These are phyloP conservation scores for Naegleria gruberi DNA, from an alignment of 208 protist genomes.

Conservation along the genomic window DNA sequence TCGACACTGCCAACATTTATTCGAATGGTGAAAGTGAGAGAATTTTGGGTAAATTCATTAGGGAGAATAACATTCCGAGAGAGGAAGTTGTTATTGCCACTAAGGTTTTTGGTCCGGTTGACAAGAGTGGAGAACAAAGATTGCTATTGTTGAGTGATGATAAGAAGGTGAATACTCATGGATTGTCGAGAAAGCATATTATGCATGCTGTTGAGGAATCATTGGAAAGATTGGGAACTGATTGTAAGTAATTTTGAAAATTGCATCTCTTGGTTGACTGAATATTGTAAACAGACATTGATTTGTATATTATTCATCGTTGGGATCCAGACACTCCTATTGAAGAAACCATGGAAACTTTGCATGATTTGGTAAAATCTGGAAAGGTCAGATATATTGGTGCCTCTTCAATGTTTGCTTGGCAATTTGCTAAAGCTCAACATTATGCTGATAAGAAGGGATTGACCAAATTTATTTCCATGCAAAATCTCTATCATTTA, in stretches of 20 bases:
- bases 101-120: background rate
- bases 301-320: constrained; percentile 14
- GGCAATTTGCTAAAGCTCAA: constrained; percentile 17
- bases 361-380: background rate
- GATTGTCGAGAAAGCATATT: background rate
- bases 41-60: background rate
- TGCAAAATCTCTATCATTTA: background rate
- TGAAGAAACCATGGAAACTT: background rate
- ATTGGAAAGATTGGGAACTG: background rate
- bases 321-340: constrained; percentile 9
- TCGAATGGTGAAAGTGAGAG: background rate
- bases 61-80: background rate
- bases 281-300: background rate
- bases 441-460: background rate
- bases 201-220: constrained; percentile 10
- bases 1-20: background rate
- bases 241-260: background rate
- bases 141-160: background rate
- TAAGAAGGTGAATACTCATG: background rate
- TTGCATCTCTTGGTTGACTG: too few species aligned
- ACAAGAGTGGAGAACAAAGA: background rate
- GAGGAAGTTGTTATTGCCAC: background rate
- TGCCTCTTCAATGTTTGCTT: constrained; percentile 9
- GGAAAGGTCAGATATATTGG: constrained; percentile 19
- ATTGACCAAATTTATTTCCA: background rate